Conservation (phyloP, 345 rosid genomes). For the Citrus hindsii region DNA sequence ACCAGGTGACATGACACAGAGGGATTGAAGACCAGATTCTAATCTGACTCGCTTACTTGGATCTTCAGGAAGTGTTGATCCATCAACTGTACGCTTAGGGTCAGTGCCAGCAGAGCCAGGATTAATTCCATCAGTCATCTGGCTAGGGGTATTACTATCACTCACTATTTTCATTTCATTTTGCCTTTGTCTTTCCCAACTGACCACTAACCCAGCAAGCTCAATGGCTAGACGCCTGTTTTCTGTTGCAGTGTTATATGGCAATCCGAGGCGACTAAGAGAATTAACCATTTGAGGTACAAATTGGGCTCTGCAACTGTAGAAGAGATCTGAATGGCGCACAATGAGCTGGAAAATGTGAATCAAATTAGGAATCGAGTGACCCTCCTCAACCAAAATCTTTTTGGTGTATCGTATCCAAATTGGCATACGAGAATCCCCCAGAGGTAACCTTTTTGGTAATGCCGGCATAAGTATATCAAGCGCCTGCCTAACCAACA, state of each 20-base stretch:
- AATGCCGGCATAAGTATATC: conserved; percentile 98
- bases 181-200: conserved; percentile 98
- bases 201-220: conserved; percentile 98
- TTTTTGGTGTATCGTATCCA: conserved; percentile 99
- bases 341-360: conserved; percentile 98
- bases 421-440: conserved; percentile 98
- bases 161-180: conserved; percentile 68
- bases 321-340: conserved; percentile 95
- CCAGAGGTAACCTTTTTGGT: conserved; percentile 91
- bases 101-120: conserved; percentile 51
- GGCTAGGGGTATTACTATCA: conserved; percentile 67
- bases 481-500: conserved; percentile 97
- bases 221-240: conserved; percentile 98
- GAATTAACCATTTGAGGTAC: conserved; percentile 99
- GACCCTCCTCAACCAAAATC: conserved; percentile 98
- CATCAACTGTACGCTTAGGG: conserved; percentile 72
- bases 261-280: conserved; percentile 95
- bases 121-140: conserved; percentile 54
- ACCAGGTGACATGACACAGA: conserved; percentile 95
- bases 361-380: conserved; percentile 90
- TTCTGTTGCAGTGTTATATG: conserved; percentile 87
- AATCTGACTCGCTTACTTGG: conserved; percentile 81
- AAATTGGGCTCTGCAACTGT: conserved; percentile 97
- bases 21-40: conserved; percentile 94
- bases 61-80: conserved; percentile 78